Conservation (phyloP, 345 rosid species). For the Citrus inodora region DNA sequence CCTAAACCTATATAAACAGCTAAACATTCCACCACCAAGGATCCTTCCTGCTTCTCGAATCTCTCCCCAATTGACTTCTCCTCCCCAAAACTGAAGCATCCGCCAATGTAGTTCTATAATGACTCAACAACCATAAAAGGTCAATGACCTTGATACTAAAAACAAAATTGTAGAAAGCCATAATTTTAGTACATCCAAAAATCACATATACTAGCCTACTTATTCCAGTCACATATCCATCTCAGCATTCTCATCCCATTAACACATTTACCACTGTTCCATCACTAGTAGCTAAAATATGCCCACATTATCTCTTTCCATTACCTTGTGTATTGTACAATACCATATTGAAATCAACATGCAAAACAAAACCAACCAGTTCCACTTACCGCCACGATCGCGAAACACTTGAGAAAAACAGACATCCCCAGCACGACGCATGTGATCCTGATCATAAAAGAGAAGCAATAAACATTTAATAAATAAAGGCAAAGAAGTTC, state of each 20-base stretch:
- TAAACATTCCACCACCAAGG: not conserved
- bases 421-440: slow-evolving; percentile 98
- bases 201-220: not conserved
- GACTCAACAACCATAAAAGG: not conserved
- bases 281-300: not conserved
- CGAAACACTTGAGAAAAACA: slow-evolving; percentile 92
- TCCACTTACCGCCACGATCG: slow-evolving; percentile 68
- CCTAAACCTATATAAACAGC: not conserved
- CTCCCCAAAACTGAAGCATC: too few relatives aligned
- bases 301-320: not conserved
- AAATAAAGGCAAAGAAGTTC: not conserved
- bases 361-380: not conserved
- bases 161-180: not conserved
- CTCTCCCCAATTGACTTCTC: not conserved
- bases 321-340: not conserved
- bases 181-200: not conserved
- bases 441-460: slow-evolving; percentile 67
- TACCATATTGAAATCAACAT: not conserved
- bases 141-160: not conserved
- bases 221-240: not conserved
- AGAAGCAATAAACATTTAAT: not conserved
- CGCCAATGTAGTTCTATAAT: not conserved
- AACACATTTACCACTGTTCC: not conserved
- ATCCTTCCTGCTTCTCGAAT: not conserved
- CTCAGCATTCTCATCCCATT: not conserved